phyloP scores from a whole-genome alignment of 306 rosid species.

The Inga oerstediana region DNA sequence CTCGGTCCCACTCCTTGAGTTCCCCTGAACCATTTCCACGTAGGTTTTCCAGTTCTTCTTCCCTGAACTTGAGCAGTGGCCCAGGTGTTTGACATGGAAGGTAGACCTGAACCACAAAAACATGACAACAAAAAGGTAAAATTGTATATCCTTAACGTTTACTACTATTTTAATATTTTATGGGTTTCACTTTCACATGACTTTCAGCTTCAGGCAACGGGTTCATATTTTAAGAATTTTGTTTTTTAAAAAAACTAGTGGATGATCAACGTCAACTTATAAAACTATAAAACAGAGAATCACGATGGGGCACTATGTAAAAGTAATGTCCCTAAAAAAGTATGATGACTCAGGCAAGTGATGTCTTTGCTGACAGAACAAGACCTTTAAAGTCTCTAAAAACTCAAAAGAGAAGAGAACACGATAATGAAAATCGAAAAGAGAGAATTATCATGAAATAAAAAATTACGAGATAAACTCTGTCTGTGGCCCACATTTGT shows the following conservation, averaged over 20 bases:
- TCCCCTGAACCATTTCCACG: constrained; percentile 66
- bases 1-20: constrained; percentile 93
- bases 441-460: neutral
- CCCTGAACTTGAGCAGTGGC: constrained; percentile 58
- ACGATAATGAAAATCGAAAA: neutral
- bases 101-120: constrained; percentile 55
- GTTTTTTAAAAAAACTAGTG: neutral
- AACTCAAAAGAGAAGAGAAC: neutral
- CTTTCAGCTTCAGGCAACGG: neutral
- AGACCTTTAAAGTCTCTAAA: neutral
- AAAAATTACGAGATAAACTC: neutral
- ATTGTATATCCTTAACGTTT: neutral
- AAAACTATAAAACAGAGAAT: neutral
- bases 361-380: neutral
- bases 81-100: constrained; percentile 78
- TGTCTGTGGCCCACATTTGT: neutral
- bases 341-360: neutral
- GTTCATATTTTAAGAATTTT: neutral
- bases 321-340: neutral
- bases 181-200: too few species aligned
- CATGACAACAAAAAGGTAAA: neutral
- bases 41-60: constrained; percentile 66
- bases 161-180: neutral
- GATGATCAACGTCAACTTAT: neutral
- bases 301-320: neutral